These are phyloP conservation scores for Phialemonium atrogriseum DNA, from an alignment of 2,329 filamentous ascomycete genomes.

Conservation along the genomic window DNA sequence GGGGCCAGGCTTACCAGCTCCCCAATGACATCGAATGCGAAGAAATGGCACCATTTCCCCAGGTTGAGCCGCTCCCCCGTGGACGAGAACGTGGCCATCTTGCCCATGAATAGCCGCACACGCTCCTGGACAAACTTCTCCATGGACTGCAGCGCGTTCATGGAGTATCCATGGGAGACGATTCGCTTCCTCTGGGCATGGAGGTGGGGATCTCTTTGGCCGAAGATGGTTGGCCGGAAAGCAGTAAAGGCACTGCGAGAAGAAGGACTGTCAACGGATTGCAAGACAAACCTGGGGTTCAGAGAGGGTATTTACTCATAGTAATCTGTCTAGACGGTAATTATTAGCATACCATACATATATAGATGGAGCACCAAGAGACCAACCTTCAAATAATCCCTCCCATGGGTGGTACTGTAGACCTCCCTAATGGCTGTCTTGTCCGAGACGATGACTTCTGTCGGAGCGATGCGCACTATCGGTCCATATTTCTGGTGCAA, in stretches of 20 bases:
- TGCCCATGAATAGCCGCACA: constrained; percentile 5
- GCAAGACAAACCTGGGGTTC: neutral
- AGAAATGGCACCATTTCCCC: constrained; percentile 7
- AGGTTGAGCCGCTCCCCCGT: constrained; percentile 4
- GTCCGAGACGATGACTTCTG: constrained; percentile 6
- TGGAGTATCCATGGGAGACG: constrained; percentile 6
- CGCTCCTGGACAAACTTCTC: constrained; percentile 6
- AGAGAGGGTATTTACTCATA: constrained; percentile 3
- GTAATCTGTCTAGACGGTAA: constrained; percentile 5
- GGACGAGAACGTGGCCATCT: constrained; percentile 4
- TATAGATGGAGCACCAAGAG: too few species aligned
- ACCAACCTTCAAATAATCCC: constrained; percentile 7
- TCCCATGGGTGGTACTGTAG: constrained; percentile 6
- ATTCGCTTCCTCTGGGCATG: constrained; percentile 7
- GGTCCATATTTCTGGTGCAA: constrained; percentile 6
- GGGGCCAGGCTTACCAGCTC: too few species aligned
- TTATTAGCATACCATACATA: neutral
- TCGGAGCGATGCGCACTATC: constrained; percentile 6
- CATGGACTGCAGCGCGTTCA: constrained; percentile 6
- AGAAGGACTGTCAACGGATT: neutral
- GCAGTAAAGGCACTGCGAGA: constrained; percentile 5
- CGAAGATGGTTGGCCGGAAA: constrained; percentile 6
- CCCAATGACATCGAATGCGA: constrained; percentile 7
- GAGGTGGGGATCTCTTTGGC: constrained; percentile 5
- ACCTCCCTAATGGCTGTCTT: constrained; percentile 6